Evolutionary conservation across 2,329 filamentous ascomycete genomes (phyloP).

Genomic region (Colletotrichum abscissum): DNA sequence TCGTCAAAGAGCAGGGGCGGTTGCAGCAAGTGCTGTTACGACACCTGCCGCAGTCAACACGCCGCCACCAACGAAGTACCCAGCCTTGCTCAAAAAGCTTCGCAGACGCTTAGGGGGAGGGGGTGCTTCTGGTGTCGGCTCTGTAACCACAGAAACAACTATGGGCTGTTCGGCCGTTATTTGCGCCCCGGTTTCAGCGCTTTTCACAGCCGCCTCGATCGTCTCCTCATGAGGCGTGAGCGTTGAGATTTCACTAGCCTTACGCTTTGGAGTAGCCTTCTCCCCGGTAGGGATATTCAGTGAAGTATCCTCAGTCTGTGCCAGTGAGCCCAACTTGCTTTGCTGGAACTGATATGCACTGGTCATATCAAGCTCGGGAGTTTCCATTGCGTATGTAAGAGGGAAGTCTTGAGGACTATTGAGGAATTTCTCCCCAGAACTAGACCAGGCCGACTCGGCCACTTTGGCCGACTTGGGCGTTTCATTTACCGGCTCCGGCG

Average conservation of each 20-base stretch:
- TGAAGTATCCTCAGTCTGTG: not conserved
- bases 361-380: conserved; percentile 34
- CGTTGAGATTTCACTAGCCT: conserved; percentile 44
- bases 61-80: conserved; percentile 18
- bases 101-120: conserved; percentile 11
- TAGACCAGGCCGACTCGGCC: conserved; percentile 22
- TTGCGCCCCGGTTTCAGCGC: not conserved
- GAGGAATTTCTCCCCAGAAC: conserved; percentile 31
- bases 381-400: not conserved
- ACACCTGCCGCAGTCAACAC: conserved; percentile 15
- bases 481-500: not conserved
- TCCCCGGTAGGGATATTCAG: not conserved
- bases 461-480: conserved; percentile 17
- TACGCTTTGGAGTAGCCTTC: conserved; percentile 43
- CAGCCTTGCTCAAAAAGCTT: conserved; percentile 9
- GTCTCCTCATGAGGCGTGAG: conserved; percentile 36
- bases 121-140: not conserved
- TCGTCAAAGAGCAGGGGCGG: conserved; percentile 22
- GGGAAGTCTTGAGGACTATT: conserved; percentile 13
- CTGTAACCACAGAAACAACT: not conserved
- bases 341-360: conserved; percentile 35
- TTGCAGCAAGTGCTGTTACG: conserved; percentile 18
- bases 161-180: not conserved
- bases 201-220: conserved; percentile 20
- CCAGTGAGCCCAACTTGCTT: conserved; percentile 23